These are phyloP conservation scores for Ocimum tenuiflorum DNA, from an alignment of 257 asterid species.

Conservation along the genomic window DNA sequence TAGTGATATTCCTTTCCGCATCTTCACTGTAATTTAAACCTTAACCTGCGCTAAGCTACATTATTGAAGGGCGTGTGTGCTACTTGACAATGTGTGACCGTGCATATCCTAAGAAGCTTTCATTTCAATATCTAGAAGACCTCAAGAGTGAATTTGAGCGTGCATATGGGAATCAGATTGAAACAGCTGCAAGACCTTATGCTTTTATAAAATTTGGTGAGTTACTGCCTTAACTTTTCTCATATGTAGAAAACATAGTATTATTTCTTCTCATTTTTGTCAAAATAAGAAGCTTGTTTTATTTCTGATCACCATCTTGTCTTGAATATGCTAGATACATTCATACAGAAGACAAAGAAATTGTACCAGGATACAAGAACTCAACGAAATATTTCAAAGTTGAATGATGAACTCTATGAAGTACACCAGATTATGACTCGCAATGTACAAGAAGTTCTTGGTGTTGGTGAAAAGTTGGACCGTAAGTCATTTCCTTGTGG, in stretches of 20 bases:
- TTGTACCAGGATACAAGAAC: conserved; percentile 93
- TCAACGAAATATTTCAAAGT: conserved; percentile 76
- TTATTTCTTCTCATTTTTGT: conserved; percentile 4
- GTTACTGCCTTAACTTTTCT: conserved; percentile 16
- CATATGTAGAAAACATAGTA: not conserved
- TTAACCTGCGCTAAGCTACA: conserved; percentile 61
- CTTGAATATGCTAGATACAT: conserved; percentile 52
- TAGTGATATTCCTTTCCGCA: not conserved
- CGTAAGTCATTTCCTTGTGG: conserved; percentile 44
- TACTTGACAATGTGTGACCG: conserved; percentile 96
- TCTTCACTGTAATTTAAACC: conserved; percentile 24
- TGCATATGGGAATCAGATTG: conserved; percentile 72
- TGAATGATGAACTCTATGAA: conserved; percentile 98
- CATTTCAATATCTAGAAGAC: conserved; percentile 92
- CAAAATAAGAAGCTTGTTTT: not conserved
- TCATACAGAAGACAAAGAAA: conserved; percentile 85
- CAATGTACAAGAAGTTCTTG: conserved; percentile 96
- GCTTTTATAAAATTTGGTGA: conserved; percentile 92
- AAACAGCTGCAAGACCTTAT: conserved; percentile 98
- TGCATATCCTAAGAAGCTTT: conserved; percentile 87
- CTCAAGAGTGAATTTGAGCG: conserved; percentile 90
- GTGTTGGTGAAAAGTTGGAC: conserved; percentile 97
- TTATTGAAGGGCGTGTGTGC: conserved; percentile 85
- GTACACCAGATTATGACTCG: conserved; percentile 99
- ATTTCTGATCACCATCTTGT: not conserved